Evolutionary conservation across 1,284 basidiomycete genomes (phyloP).

Genomic region (Fomitiporia mediterranea): DNA sequence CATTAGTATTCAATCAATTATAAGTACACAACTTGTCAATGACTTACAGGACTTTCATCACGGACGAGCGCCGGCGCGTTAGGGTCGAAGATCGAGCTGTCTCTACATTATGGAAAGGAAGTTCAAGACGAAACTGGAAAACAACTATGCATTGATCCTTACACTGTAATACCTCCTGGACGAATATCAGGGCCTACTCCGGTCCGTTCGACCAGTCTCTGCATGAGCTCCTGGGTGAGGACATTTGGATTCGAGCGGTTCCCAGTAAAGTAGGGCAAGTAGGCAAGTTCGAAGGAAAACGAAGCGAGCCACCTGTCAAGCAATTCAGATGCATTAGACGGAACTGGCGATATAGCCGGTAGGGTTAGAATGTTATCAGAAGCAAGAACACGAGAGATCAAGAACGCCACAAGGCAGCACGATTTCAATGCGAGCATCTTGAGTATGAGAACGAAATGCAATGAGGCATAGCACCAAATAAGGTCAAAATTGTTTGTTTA

Average conservation of each 20-base stretch:
- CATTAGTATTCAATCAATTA: too few species aligned
- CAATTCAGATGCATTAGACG: constrained; percentile 28
- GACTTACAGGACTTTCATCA: constrained; percentile 28
- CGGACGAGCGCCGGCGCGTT: constrained; percentile 28
- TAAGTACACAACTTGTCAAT: too few species aligned
- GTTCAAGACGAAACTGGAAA: too few species aligned
- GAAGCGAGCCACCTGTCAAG: constrained; percentile 31
- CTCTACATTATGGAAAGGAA: constrained; percentile 21
- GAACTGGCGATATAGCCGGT: constrained; percentile 19
- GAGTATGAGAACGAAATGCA: background rate
- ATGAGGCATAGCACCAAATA: too few species aligned
- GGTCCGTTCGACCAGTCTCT: constrained; percentile 31
- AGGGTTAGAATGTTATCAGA: constrained; percentile 6
- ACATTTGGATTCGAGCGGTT: constrained; percentile 31
- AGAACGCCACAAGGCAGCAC: background rate
- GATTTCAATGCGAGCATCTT: background rate
- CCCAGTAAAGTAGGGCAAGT: constrained; percentile 31
- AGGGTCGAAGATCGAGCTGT: constrained; percentile 31
- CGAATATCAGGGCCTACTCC: constrained; percentile 32
- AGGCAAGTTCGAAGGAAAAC: constrained; percentile 34
- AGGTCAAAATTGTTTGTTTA: too few species aligned
- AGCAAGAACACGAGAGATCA: background rate
- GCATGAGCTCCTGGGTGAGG: constrained; percentile 30
- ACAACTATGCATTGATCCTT: too few species aligned
- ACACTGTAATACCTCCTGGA: constrained; percentile 35